A percentile compares a stretch with the other conserved stretches of the same genome.
These are phyloP conservation scores for Vitellaria paradoxa DNA, from an alignment of 179 eudicot species.

Conservation along the genomic window DNA sequence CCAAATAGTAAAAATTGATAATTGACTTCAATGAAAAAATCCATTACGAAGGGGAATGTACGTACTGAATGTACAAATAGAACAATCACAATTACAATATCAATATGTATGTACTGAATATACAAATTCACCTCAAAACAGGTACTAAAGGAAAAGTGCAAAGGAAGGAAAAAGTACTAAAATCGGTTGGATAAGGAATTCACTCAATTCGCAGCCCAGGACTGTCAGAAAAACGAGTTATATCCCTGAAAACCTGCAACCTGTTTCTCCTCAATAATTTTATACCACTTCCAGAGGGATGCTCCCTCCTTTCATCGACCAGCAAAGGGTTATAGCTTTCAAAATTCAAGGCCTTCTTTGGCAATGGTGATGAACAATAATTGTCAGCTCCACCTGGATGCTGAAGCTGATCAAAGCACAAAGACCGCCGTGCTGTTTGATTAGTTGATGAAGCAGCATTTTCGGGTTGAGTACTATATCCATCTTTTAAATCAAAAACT, in stretches of 20 bases:
- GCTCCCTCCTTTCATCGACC: conserved; percentile 9
- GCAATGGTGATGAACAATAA: conserved; percentile 7
- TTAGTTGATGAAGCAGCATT: conserved; percentile 9
- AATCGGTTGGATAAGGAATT: too few relatives aligned
- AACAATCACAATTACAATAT: too few relatives aligned
- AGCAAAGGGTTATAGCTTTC: conserved; percentile 9
- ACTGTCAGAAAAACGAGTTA: conserved; percentile 27
- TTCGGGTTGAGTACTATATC: conserved; percentile 30
- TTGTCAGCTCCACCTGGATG: not conserved
- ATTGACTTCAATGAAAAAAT: too few relatives aligned
- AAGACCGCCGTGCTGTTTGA: conserved; percentile 11
- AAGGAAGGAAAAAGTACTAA: too few relatives aligned
- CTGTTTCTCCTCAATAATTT: conserved; percentile 30
- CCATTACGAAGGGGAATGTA: too few relatives aligned
- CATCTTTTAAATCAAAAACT: conserved; percentile 17
- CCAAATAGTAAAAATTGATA: too few relatives aligned
- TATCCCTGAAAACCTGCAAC: conserved; percentile 39
- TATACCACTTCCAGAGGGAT: conserved; percentile 7
- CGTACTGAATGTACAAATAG: too few relatives aligned
- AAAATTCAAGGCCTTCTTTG: conserved; percentile 16
- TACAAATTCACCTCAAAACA: too few relatives aligned
- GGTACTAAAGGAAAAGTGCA: too few relatives aligned
- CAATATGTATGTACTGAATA: too few relatives aligned
- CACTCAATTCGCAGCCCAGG: conserved; percentile 8
- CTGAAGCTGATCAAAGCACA: conserved; percentile 24